These are phyloP conservation scores for Phallus indusiatus DNA, from an alignment of 768 basidiomycete species.

Conservation along the genomic window DNA sequence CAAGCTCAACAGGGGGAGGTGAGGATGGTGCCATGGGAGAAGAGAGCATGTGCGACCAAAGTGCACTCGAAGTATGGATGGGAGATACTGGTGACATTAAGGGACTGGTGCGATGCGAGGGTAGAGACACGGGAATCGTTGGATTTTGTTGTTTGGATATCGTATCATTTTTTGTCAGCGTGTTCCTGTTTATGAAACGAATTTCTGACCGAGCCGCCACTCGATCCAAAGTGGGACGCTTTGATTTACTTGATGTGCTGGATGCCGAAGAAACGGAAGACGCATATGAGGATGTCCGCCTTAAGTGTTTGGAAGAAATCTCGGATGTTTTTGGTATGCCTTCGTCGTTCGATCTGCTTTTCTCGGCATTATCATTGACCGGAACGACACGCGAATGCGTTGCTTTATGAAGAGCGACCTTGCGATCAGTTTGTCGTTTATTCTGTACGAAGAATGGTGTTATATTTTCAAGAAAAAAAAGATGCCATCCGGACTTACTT, in stretches of 20 bases:
- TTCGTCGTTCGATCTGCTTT: not conserved
- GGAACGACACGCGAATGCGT: not conserved
- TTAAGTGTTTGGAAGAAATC: not conserved
- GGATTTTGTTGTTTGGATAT: not conserved
- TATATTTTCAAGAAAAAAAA: not conserved
- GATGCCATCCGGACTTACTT: slow-evolving; percentile 5
- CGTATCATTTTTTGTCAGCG: not conserved
- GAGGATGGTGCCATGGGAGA: slow-evolving; percentile 17
- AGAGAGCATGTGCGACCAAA: slow-evolving; percentile 25
- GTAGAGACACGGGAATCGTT: slow-evolving; percentile 15
- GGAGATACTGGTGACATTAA: slow-evolving; percentile 13
- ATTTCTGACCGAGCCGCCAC: slow-evolving; percentile 25
- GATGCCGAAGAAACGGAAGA: slow-evolving; percentile 1
- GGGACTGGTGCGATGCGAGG: slow-evolving; percentile 11
- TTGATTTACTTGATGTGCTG: slow-evolving; percentile 8
- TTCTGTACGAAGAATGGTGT: slow-evolving; percentile 15
- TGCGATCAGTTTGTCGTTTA: slow-evolving; percentile 27
- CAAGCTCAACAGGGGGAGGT: slow-evolving; percentile 12
- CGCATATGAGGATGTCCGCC: slow-evolving; percentile 4
- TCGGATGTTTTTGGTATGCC: not conserved
- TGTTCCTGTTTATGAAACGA: slow-evolving; percentile 9
- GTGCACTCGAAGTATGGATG: not conserved
- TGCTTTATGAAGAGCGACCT: slow-evolving; percentile 15
- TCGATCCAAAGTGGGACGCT: slow-evolving; percentile 23
- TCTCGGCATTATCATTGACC: not conserved